Evolutionary conservation across 768 basidiomycete genomes (phyloP).

Genomic region (Leccinum boreale): DNA sequence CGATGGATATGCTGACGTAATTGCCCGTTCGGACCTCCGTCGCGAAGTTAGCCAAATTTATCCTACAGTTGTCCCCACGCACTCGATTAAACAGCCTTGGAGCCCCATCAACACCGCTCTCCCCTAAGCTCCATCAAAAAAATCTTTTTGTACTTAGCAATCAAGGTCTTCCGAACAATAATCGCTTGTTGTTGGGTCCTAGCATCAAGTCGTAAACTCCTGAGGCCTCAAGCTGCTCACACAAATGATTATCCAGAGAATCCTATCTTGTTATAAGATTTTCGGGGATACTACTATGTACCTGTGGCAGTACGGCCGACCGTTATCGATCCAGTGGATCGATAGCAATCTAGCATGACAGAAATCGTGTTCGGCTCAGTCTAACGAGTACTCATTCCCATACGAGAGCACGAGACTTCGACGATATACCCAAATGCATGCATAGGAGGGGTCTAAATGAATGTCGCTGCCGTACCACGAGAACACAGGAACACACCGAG

Average conservation of each 20-base stretch:
- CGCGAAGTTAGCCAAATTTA: background rate
- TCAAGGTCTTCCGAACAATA: constrained; percentile 1
- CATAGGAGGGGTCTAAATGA: background rate
- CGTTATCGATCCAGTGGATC: background rate
- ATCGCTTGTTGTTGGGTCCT: background rate
- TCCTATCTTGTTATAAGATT: background rate
- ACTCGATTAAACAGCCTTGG: background rate
- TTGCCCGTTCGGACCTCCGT: background rate
- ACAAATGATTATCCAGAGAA: background rate
- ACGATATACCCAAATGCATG: constrained; percentile 3
- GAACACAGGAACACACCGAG: constrained; percentile 5
- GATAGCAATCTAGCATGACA: background rate
- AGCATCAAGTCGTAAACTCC: background rate
- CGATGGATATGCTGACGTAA: constrained; percentile 24
- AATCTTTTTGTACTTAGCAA: background rate
- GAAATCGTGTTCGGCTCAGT: background rate
- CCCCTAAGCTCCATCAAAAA: constrained; percentile 2
- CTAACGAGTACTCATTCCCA: background rate
- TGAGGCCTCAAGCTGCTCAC: background rate
- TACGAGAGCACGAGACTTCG: background rate
- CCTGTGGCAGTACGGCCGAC: background rate
- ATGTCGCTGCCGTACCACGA: constrained; percentile 4
- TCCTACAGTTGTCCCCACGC: background rate
- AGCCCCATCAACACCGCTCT: background rate
- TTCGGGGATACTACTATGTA: background rate